A percentile compares a stretch with the other conserved stretches of the same genome.
Evolutionary conservation across 2,329 filamentous ascomycete genomes (phyloP).

Genomic region (Juglanconis sp.): DNA sequence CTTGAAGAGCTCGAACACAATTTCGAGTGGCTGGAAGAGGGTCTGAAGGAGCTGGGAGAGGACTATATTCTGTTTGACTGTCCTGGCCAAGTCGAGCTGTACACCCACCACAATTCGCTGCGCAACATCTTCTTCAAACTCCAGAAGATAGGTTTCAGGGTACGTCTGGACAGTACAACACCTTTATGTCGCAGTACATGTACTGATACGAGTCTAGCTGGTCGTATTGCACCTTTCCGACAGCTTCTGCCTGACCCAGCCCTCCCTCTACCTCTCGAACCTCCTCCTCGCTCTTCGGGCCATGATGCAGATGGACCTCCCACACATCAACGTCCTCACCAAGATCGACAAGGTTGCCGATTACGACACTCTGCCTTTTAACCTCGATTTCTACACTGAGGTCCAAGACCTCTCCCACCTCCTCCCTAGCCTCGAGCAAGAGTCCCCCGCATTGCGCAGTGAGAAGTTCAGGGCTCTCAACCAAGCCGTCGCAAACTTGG

Average conservation of each 20-base stretch:
- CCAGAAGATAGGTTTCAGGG: conserved; percentile 88
- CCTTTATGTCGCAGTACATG: not conserved
- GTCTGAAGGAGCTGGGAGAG: conserved; percentile 75
- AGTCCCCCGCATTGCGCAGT: conserved; percentile 66
- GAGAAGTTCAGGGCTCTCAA: conserved; percentile 83
- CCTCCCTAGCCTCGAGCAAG: conserved; percentile 73
- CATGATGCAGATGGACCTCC: conserved; percentile 98
- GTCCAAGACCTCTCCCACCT: conserved; percentile 89
- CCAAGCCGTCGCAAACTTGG: conserved; percentile 77
- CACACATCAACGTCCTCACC: conserved; percentile 91
- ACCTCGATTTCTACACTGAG: conserved; percentile 95
- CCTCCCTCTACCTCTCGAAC: conserved; percentile 92
- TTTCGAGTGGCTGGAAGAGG: conserved; percentile 84
- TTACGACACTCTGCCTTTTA: conserved; percentile 87
- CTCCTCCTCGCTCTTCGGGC: conserved; percentile 87
- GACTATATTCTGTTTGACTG: conserved; percentile 96
- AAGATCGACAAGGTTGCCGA: conserved; percentile 93
- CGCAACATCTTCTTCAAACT: conserved; percentile 88
- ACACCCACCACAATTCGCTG: conserved; percentile 89
- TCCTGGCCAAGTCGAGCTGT: conserved; percentile 93
- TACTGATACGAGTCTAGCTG: conserved; percentile 53
- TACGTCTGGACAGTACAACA: conserved; percentile 42
- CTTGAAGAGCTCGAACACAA: conserved; percentile 94
- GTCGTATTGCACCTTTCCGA: conserved; percentile 92
- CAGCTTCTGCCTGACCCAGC: conserved; percentile 87